These are phyloP conservation scores for Gossypioides kirkii DNA, from an alignment of 345 rosid genomes.

Conservation along the genomic window DNA sequence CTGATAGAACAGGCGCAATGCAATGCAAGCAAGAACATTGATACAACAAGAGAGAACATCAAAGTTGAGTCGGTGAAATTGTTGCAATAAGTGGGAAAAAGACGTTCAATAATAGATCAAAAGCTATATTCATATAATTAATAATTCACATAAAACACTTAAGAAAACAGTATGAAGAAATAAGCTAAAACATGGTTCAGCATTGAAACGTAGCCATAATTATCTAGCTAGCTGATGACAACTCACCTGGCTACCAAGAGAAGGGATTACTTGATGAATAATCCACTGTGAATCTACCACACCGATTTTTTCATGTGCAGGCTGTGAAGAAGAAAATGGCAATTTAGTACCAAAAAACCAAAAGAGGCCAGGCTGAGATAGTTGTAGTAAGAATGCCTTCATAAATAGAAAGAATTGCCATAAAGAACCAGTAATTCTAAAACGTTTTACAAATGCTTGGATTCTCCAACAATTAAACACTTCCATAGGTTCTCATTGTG, in stretches of 20 bases:
- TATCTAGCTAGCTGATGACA: neutral
- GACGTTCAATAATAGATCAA: neutral
- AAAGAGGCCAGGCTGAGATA: neutral
- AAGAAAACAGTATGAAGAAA: neutral
- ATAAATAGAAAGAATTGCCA: neutral
- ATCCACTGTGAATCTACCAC: slow-evolving; percentile 99
- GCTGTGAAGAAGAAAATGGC: slow-evolving; percentile 39
- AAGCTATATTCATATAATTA: neutral
- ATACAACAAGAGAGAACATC: neutral
- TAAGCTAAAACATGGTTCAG: neutral
- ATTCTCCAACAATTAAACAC: neutral
- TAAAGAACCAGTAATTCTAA: neutral
- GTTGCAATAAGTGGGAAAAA: neutral
- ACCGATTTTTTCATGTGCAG: slow-evolving; percentile 94
- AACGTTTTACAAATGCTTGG: neutral
- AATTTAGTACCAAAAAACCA: neutral
- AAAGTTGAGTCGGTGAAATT: neutral
- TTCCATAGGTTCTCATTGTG: neutral
- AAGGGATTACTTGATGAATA: slow-evolving; percentile 88
- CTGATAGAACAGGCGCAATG: neutral
- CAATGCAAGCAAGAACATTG: neutral
- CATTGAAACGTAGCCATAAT: neutral
- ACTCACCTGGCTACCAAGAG: slow-evolving; percentile 85
- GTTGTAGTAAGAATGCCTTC: neutral
- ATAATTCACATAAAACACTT: neutral